phyloP scores from a whole-genome alignment of 2,329 filamentous ascomycete genomes.

The Biscogniauxia sp. region DNA sequence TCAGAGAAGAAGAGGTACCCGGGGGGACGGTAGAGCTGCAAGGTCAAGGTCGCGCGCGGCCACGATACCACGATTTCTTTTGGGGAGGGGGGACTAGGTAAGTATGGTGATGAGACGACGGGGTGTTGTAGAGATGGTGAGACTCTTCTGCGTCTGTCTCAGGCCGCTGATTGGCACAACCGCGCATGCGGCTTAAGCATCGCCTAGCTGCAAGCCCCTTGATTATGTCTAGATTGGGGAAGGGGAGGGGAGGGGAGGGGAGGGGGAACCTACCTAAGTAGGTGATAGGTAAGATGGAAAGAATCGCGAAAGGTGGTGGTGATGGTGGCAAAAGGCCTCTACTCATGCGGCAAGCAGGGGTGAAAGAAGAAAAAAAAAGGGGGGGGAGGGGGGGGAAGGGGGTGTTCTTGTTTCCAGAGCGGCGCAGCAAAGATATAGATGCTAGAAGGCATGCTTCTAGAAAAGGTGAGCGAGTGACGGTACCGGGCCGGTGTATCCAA shows the following conservation, averaged over 20 bases:
- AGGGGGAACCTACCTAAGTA: too few relatives aligned
- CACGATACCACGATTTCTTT: background rate
- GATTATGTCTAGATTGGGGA: background rate
- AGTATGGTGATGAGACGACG: too few relatives aligned
- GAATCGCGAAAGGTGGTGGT: background rate
- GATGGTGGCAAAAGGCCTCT: background rate
- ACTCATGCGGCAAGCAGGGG: background rate
- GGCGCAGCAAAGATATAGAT: conserved; percentile 14
- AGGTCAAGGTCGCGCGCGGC: background rate
- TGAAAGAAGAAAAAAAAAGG: background rate
- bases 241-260: too few relatives aligned
- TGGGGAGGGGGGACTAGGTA: too few relatives aligned
- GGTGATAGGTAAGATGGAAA: conserved; percentile 1
- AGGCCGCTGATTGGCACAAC: conserved; percentile 3
- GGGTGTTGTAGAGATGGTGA: background rate
- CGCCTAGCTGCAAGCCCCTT: background rate
- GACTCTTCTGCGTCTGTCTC: background rate
- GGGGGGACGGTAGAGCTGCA: background rate
- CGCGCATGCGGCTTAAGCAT: conserved; percentile 1
- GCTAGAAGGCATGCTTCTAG: conserved; percentile 3
- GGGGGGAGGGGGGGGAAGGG: conserved; percentile 5
- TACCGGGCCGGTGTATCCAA: conserved; percentile 6
- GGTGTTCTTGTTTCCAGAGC: conserved; percentile 8
- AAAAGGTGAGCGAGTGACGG: conserved; percentile 3
- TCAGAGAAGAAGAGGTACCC: background rate